phyloP scores from a whole-genome alignment of 495 filamentous ascomycete genomes.

The Chaetomidium leptoderma region DNA sequence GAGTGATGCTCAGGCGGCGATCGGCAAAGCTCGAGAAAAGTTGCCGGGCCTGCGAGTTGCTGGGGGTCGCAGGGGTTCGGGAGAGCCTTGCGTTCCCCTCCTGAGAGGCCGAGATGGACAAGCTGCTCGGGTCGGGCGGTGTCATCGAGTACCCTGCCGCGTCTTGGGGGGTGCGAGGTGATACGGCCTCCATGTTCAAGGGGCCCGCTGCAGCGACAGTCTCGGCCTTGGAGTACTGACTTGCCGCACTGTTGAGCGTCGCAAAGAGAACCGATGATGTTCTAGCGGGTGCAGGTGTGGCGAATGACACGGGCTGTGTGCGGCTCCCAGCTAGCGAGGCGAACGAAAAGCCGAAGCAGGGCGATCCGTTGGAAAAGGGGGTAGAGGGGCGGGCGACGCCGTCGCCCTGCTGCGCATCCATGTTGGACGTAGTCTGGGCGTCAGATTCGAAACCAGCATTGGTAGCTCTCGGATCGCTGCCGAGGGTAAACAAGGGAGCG shows the following conservation, averaged over 20 bases:
- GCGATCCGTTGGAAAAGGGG: constrained; percentile 15
- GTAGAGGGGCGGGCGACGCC: constrained; percentile 20
- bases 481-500: constrained; percentile 25
- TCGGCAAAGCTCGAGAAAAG: constrained; percentile 44
- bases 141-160: constrained; percentile 60
- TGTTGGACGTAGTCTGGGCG: constrained; percentile 19
- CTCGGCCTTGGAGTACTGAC: constrained; percentile 41
- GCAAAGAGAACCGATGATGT: constrained; percentile 14
- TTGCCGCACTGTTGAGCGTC: constrained; percentile 20
- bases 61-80: constrained; percentile 70
- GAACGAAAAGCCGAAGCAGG: constrained; percentile 22
- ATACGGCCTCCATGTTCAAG: constrained; percentile 47
- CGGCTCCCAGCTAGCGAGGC: constrained; percentile 20
- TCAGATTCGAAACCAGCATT: constrained; percentile 31
- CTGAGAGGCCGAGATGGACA: constrained; percentile 62
- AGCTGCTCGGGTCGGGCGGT: constrained; percentile 74
- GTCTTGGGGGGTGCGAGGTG: constrained; percentile 79
- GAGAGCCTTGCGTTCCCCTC: constrained; percentile 33
- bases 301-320: constrained; percentile 13
- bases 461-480: constrained; percentile 14
- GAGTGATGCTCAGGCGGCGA: constrained; percentile 45
- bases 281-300: constrained; percentile 18
- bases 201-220: constrained; percentile 48
- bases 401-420: constrained; percentile 18
- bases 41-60: constrained; percentile 49